A percentile compares a stretch with the other conserved stretches of the same genome.
Conservation (phyloP, 352 stramenopile species). For the Saprolegnia diclina region DNA sequence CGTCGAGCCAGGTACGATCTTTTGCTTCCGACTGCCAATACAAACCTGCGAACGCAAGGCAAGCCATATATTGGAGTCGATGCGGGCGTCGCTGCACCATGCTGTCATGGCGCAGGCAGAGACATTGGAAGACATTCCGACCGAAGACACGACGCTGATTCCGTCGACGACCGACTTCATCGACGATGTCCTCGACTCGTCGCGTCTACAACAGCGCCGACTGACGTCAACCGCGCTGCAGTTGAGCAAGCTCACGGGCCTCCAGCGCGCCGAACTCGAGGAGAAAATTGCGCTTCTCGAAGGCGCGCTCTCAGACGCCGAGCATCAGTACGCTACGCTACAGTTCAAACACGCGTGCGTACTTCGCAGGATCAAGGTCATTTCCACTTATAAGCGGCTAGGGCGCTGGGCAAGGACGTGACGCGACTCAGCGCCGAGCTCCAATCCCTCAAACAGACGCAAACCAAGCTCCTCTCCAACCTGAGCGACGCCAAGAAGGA, state of each 20-base stretch:
- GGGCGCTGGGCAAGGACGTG: neutral
- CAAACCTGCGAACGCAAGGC: neutral
- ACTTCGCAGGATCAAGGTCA: neutral
- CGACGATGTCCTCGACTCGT: neutral
- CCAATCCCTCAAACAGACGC: neutral
- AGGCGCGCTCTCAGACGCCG: neutral
- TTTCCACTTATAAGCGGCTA: neutral
- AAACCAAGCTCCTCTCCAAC: neutral
- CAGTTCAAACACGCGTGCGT: neutral
- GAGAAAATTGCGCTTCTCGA: neutral
- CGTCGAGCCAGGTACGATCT: neutral
- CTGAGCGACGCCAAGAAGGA: neutral
- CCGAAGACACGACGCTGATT: neutral
- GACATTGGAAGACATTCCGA: neutral
- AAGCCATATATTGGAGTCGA: neutral
- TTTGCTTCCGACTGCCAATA: neutral
- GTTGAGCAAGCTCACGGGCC: neutral
- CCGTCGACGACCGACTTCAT: neutral
- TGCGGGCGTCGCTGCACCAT: neutral
- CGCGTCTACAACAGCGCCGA: neutral
- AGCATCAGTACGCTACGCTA: neutral
- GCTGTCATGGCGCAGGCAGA: neutral
- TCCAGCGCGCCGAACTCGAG: neutral
- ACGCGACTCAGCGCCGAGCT: neutral
- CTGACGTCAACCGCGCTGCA: neutral